A percentile compares a stretch with the other conserved stretches of the same genome.
Conservation (phyloP, 73 alveolate genomes). For the Tetrahymena borealis region DNA sequence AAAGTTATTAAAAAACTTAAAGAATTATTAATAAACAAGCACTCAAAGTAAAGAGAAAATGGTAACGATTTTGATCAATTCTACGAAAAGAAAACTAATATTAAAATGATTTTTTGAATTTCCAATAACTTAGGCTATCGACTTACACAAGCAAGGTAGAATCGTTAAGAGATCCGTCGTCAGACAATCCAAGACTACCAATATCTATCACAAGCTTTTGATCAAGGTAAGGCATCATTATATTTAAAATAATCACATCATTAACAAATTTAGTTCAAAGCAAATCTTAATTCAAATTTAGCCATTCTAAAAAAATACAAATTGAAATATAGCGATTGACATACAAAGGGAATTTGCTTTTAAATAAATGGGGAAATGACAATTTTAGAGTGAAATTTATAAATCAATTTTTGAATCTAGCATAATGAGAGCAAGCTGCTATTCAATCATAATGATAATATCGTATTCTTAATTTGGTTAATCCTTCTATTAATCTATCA, state of each 20-base stretch:
- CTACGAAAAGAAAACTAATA: neutral
- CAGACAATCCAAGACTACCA: neutral
- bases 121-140: neutral
- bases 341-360: neutral
- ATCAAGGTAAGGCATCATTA: neutral
- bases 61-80: neutral
- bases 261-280: neutral
- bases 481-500: no score
- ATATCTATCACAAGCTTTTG: neutral
- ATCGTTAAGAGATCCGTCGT: neutral
- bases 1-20: neutral
- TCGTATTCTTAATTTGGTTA: no score
- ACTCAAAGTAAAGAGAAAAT: neutral
- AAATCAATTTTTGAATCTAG: no score
- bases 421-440: no score
- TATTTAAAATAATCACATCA: no score
- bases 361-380: no score
- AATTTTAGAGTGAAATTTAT: no score
- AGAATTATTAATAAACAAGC: neutral
- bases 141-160: neutral
- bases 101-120: neutral
- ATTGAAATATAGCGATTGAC: no score
- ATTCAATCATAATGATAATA: no score
- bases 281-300: no score
- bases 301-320: no score